Percentiles rank a stretch among this genome's conserved stretches.
Evolutionary conservation across 2,329 filamentous ascomycete species (phyloP).

Genomic region (Keithomyces neogunnii): DNA sequence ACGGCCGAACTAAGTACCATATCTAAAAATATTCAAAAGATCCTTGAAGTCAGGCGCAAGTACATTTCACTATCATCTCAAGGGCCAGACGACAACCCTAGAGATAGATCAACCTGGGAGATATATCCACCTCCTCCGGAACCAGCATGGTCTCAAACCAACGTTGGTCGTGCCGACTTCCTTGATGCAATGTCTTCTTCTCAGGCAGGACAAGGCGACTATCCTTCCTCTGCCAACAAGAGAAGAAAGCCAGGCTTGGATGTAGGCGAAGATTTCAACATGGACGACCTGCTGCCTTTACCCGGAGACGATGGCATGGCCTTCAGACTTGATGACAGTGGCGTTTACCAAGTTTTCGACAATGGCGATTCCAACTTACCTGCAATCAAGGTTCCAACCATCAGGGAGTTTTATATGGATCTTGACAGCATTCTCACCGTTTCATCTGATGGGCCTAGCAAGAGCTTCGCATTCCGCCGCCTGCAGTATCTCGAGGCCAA

Average conservation of each 20-base stretch:
- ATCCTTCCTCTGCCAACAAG: conserved; percentile 39
- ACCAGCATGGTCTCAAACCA: conserved; percentile 62
- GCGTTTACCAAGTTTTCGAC: conserved; percentile 90
- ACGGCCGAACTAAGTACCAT: conserved; percentile 78
- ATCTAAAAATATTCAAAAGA: conserved; percentile 80
- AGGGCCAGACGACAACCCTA: conserved; percentile 74
- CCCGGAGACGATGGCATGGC: conserved; percentile 62
- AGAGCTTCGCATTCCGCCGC: conserved; percentile 92
- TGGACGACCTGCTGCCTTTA: conserved; percentile 68
- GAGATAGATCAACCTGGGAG: conserved; percentile 72
- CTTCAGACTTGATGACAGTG: conserved; percentile 71
- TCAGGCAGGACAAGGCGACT: background rate
- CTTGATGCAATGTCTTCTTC: conserved; percentile 7
- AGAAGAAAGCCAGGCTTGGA: conserved; percentile 75
- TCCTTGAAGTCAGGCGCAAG: conserved; percentile 80
- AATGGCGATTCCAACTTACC: conserved; percentile 56
- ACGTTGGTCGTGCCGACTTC: conserved; percentile 9
- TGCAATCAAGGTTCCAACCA: conserved; percentile 75
- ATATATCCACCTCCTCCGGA: conserved; percentile 90
- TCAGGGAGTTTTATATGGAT: conserved; percentile 94
- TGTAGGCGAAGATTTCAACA: conserved; percentile 86
- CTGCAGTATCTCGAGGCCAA: conserved; percentile 95
- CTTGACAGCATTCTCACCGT: conserved; percentile 77
- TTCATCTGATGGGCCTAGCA: conserved; percentile 92
- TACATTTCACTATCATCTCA: conserved; percentile 85